phyloP scores from a whole-genome alignment of 345 rosid species.

The Rhodamnia rubescens region DNA sequence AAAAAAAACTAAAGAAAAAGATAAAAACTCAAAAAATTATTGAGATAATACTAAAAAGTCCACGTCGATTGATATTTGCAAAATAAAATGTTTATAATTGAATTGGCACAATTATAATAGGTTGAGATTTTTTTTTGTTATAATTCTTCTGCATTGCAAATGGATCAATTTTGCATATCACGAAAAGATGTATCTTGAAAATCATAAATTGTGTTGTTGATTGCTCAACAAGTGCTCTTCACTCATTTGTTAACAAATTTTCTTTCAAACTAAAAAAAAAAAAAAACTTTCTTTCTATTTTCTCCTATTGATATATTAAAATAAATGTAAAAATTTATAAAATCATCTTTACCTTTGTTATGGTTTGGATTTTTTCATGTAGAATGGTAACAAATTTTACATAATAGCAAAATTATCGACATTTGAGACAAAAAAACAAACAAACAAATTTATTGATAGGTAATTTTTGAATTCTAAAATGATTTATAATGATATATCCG shows the following conservation, averaged over 20 bases:
- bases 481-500: not conserved
- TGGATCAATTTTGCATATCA: not conserved
- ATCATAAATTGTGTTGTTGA: not conserved
- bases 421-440: too few species aligned
- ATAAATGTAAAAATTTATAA: not conserved
- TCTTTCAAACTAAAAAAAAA: too few species aligned
- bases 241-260: not conserved
- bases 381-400: not conserved
- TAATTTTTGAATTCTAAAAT: not conserved
- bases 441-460: not conserved
- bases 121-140: too few species aligned
- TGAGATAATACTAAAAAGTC: too few species aligned
- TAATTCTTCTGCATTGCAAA: not conserved
- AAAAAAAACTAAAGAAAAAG: too few species aligned
- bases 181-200: too few species aligned
- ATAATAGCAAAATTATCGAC: not conserved
- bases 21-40: too few species aligned
- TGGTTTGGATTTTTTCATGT: not conserved
- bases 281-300: not conserved
- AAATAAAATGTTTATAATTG: too few species aligned
- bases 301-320: not conserved
- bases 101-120: too few species aligned
- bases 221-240: not conserved
- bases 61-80: too few species aligned
- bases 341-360: not conserved